Conservation (phyloP, 495 filamentous ascomycete species). For the Penicillium malachiteum region DNA sequence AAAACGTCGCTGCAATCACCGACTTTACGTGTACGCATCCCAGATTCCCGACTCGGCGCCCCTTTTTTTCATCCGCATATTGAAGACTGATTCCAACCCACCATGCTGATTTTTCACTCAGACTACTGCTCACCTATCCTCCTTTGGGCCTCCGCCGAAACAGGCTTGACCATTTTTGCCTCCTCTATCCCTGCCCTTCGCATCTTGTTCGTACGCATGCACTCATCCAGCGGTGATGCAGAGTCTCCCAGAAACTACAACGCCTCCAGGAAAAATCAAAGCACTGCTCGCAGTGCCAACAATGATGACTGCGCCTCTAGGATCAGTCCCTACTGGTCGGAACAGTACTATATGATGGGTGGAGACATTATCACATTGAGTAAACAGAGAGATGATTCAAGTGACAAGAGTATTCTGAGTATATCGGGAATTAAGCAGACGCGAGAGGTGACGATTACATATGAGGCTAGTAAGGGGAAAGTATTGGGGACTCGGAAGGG, state of each 20-base stretch:
- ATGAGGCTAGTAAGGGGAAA: background rate
- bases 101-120: background rate
- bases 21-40: conserved; percentile 26
- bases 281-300: background rate
- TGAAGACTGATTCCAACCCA: no score
- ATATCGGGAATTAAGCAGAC: conserved; percentile 7
- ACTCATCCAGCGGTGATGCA: conserved; percentile 10
- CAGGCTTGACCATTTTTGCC: conserved; percentile 24
- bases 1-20: conserved; percentile 12
- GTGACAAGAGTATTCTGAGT: conserved; percentile 2
- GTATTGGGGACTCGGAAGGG: no score
- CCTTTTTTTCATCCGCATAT: no score
- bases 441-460: conserved; percentile 5
- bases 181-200: conserved; percentile 26
- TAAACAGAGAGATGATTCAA: conserved; percentile 1
- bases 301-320: background rate
- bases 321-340: background rate
- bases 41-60: no score
- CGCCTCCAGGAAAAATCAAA: background rate
- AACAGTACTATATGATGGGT: conserved; percentile 4
- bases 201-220: conserved; percentile 15
- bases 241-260: no score
- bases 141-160: conserved; percentile 27
- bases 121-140: conserved; percentile 14
- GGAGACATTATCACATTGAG: background rate